Base-by-base conservation (phyloP, 2,329 filamentous ascomycete genomes). In the Teratosphaeria destructans region DNA sequence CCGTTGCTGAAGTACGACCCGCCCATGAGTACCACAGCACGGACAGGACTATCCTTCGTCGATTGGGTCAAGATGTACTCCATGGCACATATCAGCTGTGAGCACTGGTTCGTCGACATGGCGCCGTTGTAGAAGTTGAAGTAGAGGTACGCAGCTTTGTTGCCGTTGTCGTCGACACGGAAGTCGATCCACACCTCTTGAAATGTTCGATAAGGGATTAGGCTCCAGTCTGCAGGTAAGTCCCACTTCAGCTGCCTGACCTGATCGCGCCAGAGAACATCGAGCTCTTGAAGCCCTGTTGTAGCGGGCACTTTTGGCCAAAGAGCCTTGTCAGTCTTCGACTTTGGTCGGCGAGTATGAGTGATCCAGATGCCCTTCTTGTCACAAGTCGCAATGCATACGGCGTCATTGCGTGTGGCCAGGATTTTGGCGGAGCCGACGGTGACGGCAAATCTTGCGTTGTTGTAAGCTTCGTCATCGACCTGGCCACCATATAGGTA, bases 71-170 rank as follows among this genome's bases (percentile, higher is more conserved):
- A 60, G 35, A 77, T 68, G 57, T 70, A 70, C 16, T 72, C 70
- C 56, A 77, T 69, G 12, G 73, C 74, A 7, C 70, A 66, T 56
- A 73, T 69, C 27, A 77, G 65, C 8, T 69, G 68, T 12, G 67
- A 68, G 63, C 75, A 77, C 59, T 77, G 73, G 6, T 60, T 61
- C 0, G 74, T 76, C 26, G 73, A 71, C 75, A 77, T 77, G 56
- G 75, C 75, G 34, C 75, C 75, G 58, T 77, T 77, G 67, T 77
- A 77, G 57, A 76, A 75, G 57, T 76, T 69, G 58, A 75, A 77
- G 63, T 75, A 73, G n/a, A 77, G 62, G 57, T 75, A 76, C 0
- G 75, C 75, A 6, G 72, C 65, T 16, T 66, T 68, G 47, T 67
- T 67, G 19, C 63, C 59, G 11, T 66, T 63, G 8, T 66, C 65